Percentiles rank a stretch among this genome's conserved stretches.
phyloP scores from a whole-genome alignment of 768 basidiomycete genomes.

The Auricularia sp. region DNA sequence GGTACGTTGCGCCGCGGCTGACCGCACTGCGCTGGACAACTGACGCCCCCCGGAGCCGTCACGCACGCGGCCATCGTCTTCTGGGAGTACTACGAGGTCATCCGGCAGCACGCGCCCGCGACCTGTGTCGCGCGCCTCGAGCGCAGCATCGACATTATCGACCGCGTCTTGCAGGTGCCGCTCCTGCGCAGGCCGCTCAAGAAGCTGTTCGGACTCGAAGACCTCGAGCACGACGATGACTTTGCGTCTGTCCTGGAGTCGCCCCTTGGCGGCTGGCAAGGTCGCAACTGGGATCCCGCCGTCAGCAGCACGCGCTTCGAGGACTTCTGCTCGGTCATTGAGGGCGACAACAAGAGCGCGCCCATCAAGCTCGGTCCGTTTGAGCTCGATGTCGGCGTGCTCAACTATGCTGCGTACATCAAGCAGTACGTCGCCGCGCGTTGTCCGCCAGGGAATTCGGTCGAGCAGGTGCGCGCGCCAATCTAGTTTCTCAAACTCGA shows the following conservation, averaged over 20 bases:
- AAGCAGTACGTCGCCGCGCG: constrained; percentile 50
- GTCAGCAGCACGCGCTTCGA: constrained; percentile 56
- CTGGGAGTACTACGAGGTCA: constrained; percentile 86
- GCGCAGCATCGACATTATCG: constrained; percentile 49
- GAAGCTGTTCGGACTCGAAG: constrained; percentile 62
- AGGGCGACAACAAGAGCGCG: constrained; percentile 9
- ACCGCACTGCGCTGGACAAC: not conserved
- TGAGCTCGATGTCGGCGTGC: constrained; percentile 45
- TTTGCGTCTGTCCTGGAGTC: constrained; percentile 64
- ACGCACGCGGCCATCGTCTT: constrained; percentile 75
- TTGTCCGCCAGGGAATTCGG: constrained; percentile 42
- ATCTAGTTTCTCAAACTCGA: too few relatives aligned
- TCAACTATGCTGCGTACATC: constrained; percentile 73
- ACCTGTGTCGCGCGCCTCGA: constrained; percentile 51
- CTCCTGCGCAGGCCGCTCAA: constrained; percentile 48
- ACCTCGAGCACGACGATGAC: constrained; percentile 63
- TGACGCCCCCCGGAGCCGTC: constrained; percentile 40
- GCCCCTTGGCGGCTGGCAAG: constrained; percentile 24
- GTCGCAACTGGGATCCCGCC: constrained; percentile 74
- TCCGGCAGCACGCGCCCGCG: constrained; percentile 56
- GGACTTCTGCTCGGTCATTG: constrained; percentile 52
- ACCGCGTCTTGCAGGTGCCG: constrained; percentile 44
- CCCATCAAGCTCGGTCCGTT: not conserved
- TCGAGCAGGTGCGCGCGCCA: constrained; percentile 34
- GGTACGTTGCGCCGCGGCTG: constrained; percentile 26